A percentile compares a stretch with the other conserved stretches of the same genome.
Evolutionary conservation across 1,139 yeast species (phyloP).

Genomic region (Geotrichum bryndzae): DNA sequence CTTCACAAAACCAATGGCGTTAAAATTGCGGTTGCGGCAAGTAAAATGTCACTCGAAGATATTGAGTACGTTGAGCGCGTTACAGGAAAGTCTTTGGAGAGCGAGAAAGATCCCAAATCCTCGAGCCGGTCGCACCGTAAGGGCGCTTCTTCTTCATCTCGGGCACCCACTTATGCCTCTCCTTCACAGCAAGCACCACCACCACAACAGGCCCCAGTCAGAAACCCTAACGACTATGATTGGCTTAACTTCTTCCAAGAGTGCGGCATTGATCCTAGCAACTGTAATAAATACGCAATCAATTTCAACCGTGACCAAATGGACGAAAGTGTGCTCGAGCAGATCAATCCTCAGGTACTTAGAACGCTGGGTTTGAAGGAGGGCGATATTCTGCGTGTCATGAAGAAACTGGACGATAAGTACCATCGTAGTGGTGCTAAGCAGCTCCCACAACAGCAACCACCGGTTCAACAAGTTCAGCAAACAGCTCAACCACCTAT

Average conservation of each 20-base stretch:
- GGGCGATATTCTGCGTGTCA: slow-evolving; percentile 90
- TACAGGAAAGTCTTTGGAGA: slow-evolving; percentile 51
- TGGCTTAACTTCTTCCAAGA: slow-evolving; percentile 95
- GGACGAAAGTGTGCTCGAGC: slow-evolving; percentile 79
- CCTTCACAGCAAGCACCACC: background rate
- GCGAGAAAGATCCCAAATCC: slow-evolving; percentile 27
- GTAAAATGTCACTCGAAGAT: slow-evolving; percentile 75
- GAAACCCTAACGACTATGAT: slow-evolving; percentile 51
- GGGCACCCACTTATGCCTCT: background rate
- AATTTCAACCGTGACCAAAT: slow-evolving; percentile 87
- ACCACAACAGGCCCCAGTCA: background rate
- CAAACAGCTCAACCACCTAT: background rate
- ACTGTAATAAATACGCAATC: slow-evolving; percentile 85
- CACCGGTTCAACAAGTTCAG: background rate
- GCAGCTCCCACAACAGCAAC: background rate
- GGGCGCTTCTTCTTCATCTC: background rate
- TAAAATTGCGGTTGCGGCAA: slow-evolving; percentile 91
- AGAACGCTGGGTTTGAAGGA: slow-evolving; percentile 90
- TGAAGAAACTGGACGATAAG: slow-evolving; percentile 69
- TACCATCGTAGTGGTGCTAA: slow-evolving; percentile 47
- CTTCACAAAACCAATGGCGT: slow-evolving; percentile 93
- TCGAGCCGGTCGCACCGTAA: slow-evolving; percentile 4
- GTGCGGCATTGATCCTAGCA: slow-evolving; percentile 89
- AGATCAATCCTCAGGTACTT: slow-evolving; percentile 72
- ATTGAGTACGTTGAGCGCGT: slow-evolving; percentile 85